Conservation (phyloP, 441 rosid species). For the Erodium moschatum region DNA sequence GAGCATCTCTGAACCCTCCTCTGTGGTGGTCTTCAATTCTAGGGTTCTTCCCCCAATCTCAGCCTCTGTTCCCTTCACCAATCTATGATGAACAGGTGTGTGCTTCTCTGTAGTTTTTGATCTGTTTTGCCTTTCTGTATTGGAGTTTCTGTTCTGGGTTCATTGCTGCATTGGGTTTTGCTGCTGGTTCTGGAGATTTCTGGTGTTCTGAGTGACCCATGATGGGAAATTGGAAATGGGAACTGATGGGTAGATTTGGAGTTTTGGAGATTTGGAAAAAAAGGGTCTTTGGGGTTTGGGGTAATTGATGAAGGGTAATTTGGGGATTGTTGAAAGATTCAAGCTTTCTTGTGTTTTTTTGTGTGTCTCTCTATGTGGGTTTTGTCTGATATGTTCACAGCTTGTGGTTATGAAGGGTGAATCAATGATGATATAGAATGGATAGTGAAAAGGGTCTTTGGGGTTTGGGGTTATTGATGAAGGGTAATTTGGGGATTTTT, state of each 20-base stretch:
- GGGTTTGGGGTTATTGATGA: no score
- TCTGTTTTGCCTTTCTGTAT: background rate
- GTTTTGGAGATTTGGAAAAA: background rate
- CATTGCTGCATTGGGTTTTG: background rate
- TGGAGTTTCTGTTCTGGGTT: background rate
- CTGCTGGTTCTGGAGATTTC: background rate
- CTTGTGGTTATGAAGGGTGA: no score
- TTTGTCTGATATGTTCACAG: background rate
- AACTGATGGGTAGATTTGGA: background rate
- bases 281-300: background rate
- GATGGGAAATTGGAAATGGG: background rate
- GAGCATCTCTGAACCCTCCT: conserved; percentile 1
- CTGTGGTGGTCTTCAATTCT: background rate
- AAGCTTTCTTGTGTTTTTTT: background rate
- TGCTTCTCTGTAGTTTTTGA: background rate
- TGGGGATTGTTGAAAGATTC: background rate
- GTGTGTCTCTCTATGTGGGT: background rate
- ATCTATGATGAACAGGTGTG: conserved; percentile 1
- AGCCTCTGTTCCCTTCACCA: background rate
- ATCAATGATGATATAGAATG: no score
- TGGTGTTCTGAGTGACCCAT: background rate
- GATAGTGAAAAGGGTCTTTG: no score
- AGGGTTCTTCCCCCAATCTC: no score
- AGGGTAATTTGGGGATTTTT: no score
- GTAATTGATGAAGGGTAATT: background rate